Conservation (phyloP, 2,329 filamentous ascomycete genomes). For the Scedosporium minutisporum region DNA sequence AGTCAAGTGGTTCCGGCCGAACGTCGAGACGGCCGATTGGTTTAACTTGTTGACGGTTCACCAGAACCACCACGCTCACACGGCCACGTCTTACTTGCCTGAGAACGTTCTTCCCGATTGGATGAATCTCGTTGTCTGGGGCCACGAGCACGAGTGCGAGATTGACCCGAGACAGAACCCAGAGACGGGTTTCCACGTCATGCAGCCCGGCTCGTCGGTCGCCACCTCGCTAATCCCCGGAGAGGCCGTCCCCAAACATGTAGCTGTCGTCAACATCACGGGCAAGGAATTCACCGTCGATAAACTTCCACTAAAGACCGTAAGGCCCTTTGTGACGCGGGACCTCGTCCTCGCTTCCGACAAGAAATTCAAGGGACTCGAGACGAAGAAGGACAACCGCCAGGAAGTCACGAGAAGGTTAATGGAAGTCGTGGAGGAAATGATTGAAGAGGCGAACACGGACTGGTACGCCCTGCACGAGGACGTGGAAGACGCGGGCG, state of each 20-base stretch:
- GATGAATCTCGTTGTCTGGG: constrained; percentile 88
- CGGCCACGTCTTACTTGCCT: constrained; percentile 84
- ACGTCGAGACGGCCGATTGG: constrained; percentile 62
- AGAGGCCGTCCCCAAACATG: constrained; percentile 84
- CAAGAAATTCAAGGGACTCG: constrained; percentile 65
- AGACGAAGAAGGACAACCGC: constrained; percentile 68
- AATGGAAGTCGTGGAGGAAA: constrained; percentile 67
- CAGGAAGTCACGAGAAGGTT: constrained; percentile 69
- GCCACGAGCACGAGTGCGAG: constrained; percentile 92
- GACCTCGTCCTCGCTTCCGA: constrained; percentile 74
- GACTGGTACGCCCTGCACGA: constrained; percentile 77
- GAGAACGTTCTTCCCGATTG: constrained; percentile 89
- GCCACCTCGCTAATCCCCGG: constrained; percentile 86
- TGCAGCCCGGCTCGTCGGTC: constrained; percentile 94
- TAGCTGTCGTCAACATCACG: constrained; percentile 74
- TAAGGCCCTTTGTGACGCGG: constrained; percentile 80
- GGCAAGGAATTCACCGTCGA: constrained; percentile 74
- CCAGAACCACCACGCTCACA: constrained; percentile 91
- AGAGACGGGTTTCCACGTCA: constrained; percentile 86
- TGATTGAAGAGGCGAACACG: constrained; percentile 75
- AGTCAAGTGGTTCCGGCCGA: constrained; percentile 86
- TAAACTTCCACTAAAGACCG: constrained; percentile 73
- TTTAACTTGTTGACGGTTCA: constrained; percentile 94
- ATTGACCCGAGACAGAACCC: constrained; percentile 78
- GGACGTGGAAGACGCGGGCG: constrained; percentile 33